A percentile compares a stretch with the other conserved stretches of the same genome.
Conservation (phyloP, 2,329 filamentous ascomycete genomes). For the Pseudogymnoascus sp. region DNA sequence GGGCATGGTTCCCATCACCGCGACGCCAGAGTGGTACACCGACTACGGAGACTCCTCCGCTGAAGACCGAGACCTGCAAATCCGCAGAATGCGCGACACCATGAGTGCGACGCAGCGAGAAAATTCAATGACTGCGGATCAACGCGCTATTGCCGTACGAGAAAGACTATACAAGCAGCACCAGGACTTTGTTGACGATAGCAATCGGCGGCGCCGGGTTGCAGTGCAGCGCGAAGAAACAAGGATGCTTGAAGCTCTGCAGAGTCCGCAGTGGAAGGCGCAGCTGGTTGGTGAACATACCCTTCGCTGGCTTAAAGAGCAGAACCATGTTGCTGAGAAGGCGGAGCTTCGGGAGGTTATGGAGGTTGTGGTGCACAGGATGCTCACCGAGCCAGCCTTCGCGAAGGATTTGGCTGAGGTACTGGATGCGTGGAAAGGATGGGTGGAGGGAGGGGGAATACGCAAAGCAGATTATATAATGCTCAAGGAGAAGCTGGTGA, state of each 20-base stretch:
- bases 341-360: slow-evolving; percentile 34
- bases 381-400: slow-evolving; percentile 42
- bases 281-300: slow-evolving; percentile 38
- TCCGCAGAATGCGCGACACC: slow-evolving; percentile 34
- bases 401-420: slow-evolving; percentile 34
- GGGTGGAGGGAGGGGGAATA: slow-evolving; percentile 49
- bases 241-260: slow-evolving; percentile 42
- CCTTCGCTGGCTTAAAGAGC: slow-evolving; percentile 37
- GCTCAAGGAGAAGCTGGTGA: slow-evolving; percentile 32
- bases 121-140: slow-evolving; percentile 34
- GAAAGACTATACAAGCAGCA: slow-evolving; percentile 36
- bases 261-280: slow-evolving; percentile 45
- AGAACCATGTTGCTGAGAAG: slow-evolving; percentile 23
- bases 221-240: slow-evolving; percentile 37
- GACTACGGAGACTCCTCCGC: slow-evolving; percentile 31
- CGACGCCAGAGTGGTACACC: slow-evolving; percentile 48
- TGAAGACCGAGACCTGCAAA: slow-evolving; percentile 32
- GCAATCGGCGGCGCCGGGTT: slow-evolving; percentile 35
- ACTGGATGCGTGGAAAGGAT: slow-evolving; percentile 45
- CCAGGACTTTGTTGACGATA: slow-evolving; percentile 38
- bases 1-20: slow-evolving; percentile 38
- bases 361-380: slow-evolving; percentile 41
- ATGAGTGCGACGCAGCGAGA: slow-evolving; percentile 37
- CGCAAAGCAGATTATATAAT: slow-evolving; percentile 35
- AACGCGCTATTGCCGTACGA: slow-evolving; percentile 34